These are phyloP conservation scores for Thoreauomyces humboldtii DNA, from an alignment of 192 early-diverging fungal genomes.

Conservation along the genomic window DNA sequence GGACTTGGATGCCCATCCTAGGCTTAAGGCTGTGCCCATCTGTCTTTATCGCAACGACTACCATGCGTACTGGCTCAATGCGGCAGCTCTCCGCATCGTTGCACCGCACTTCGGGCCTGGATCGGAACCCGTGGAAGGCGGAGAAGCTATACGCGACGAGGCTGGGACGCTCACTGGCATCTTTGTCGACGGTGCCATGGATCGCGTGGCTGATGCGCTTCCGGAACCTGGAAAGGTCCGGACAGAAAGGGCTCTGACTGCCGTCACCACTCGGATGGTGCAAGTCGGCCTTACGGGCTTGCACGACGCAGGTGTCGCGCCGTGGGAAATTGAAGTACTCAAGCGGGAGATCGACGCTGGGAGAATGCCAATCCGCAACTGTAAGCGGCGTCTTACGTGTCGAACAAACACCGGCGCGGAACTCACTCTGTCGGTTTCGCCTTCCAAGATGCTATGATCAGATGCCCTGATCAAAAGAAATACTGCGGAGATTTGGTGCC, in stretches of 20 bases:
- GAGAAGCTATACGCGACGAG: conserved; percentile 32
- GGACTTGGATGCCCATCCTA: conserved; percentile 42
- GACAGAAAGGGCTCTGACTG: conserved; percentile 22
- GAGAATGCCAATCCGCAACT: conserved; percentile 33
- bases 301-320: conserved; percentile 52
- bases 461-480: conserved; percentile 6
- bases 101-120: conserved; percentile 4
- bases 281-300: conserved; percentile 49
- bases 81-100: conserved; percentile 21
- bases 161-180: conserved; percentile 42
- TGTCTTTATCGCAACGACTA: conserved; percentile 44
- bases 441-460: conserved; percentile 35
- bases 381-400: conserved; percentile 2
- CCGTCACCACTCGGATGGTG: conserved; percentile 36
- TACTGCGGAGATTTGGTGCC: conserved; percentile 24
- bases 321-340: conserved; percentile 32
- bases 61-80: conserved; percentile 52
- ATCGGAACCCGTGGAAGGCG: conserved; percentile 18
- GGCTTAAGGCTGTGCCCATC: conserved; percentile 42
- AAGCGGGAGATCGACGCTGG: conserved; percentile 33
- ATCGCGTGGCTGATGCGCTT: conserved; percentile 22
- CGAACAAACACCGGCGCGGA: background rate
- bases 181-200: conserved; percentile 57
- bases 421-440: no score
- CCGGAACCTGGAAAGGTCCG: conserved; percentile 21